A percentile compares a stretch with the other conserved stretches of the same genome.
phyloP scores from a whole-genome alignment of 2,329 filamentous ascomycete species.

The Phoma sp. region DNA sequence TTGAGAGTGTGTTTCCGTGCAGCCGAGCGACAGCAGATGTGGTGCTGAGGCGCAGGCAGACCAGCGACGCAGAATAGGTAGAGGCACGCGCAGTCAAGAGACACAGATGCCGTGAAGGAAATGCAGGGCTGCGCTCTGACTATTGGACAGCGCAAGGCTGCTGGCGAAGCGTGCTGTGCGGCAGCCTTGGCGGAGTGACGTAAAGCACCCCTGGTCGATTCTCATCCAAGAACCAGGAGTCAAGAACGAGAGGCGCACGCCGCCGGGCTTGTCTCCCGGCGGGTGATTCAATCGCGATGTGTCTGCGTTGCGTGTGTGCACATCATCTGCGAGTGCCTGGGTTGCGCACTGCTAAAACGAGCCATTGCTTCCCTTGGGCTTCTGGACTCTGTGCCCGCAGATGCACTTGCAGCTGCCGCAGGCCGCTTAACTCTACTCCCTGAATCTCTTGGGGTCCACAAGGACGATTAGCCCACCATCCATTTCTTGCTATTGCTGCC shows the following conservation, averaged over 20 bases:
- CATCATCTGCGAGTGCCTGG: not conserved
- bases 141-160: not conserved
- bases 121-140: too few relatives aligned
- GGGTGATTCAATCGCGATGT: not conserved
- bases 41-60: too few relatives aligned
- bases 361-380: not conserved
- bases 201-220: not conserved
- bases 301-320: not conserved
- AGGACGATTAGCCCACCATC: conserved; percentile 15
- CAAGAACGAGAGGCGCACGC: conserved; percentile 3
- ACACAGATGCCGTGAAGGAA: too few relatives aligned
- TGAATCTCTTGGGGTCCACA: conserved; percentile 10
- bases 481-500: conserved; percentile 12
- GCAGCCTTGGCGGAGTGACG: conserved; percentile 3
- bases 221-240: not conserved
- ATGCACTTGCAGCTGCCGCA: conserved; percentile 6
- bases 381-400: conserved; percentile 2
- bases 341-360: not conserved
- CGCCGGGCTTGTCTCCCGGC: not conserved
- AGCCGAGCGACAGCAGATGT: too few relatives aligned
- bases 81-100: too few relatives aligned
- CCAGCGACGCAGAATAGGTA: too few relatives aligned
- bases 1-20: too few relatives aligned
- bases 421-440: conserved; percentile 12
- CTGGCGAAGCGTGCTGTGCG: not conserved